Percentiles rank a stretch among this genome's conserved stretches.
Conservation (phyloP, 2,329 filamentous ascomycete species). For the Penicillium nordicum region DNA sequence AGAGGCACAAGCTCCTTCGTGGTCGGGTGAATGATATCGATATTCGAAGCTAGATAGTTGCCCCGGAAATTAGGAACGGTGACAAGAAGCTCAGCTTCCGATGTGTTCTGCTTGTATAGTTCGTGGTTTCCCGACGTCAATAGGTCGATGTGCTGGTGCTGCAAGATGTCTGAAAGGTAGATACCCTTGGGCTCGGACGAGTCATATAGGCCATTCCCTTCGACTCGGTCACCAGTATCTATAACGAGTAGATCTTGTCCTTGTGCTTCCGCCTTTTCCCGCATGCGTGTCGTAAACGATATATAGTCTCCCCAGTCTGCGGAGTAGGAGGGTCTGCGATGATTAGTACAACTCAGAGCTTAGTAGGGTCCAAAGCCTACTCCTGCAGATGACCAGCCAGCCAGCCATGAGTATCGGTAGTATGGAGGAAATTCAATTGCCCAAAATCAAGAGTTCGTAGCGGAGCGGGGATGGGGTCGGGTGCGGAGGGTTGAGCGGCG, state of each 20-base stretch:
- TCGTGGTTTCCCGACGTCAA: slow-evolving; percentile 92
- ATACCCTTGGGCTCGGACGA: slow-evolving; percentile 80
- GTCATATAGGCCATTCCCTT: slow-evolving; percentile 94
- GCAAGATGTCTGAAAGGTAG: slow-evolving; percentile 84
- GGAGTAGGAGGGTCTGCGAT: slow-evolving; percentile 73
- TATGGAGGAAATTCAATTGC: slow-evolving; percentile 96
- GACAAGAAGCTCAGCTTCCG: slow-evolving; percentile 70
- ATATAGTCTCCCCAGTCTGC: slow-evolving; percentile 98
- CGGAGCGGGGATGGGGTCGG: slow-evolving; percentile 72
- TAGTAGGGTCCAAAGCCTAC: slow-evolving; percentile 45
- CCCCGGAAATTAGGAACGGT: slow-evolving; percentile 80
- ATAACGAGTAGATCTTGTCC: slow-evolving; percentile 87
- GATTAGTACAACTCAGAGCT: slow-evolving; percentile 16
- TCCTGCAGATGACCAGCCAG: slow-evolving; percentile 89
- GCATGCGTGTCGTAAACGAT: slow-evolving; percentile 83
- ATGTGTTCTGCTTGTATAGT: slow-evolving; percentile 77
- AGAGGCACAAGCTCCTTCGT: slow-evolving; percentile 71
- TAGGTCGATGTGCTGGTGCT: slow-evolving; percentile 76
- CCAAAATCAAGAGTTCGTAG: slow-evolving; percentile 84
- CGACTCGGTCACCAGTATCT: slow-evolving; percentile 89
- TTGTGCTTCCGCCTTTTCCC: slow-evolving; percentile 69
- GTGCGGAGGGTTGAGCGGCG: slow-evolving; percentile 73
- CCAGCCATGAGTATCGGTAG: slow-evolving; percentile 96
- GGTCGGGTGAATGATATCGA: slow-evolving; percentile 76
- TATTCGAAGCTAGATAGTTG: slow-evolving; percentile 83